Conservation (phyloP, 2,329 filamentous ascomycete genomes). For the Triangularia verruculosa region DNA sequence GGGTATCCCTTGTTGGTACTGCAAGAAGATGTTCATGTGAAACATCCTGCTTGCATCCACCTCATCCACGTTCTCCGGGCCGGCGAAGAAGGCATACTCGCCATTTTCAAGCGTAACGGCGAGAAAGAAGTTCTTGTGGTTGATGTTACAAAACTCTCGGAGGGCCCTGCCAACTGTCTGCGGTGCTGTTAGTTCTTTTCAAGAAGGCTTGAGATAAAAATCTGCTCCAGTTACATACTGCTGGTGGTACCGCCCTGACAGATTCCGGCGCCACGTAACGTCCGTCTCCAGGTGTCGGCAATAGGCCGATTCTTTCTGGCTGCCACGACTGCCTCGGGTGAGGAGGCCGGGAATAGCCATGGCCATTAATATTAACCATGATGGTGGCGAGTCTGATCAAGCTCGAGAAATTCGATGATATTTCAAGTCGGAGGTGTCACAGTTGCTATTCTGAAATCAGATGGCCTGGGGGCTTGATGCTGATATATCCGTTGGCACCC, state of each 20-base stretch:
- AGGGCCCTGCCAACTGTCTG: conserved; percentile 50
- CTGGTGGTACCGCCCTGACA: conserved; percentile 23
- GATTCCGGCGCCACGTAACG: conserved; percentile 22
- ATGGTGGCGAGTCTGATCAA: background rate
- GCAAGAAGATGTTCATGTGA: conserved; percentile 40
- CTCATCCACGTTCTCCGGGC: conserved; percentile 40
- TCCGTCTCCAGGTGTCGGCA: conserved; percentile 17
- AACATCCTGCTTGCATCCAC: conserved; percentile 46
- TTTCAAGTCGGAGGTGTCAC: background rate
- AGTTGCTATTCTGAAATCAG: background rate
- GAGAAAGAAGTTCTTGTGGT: conserved; percentile 51
- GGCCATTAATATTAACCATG: conserved; percentile 22
- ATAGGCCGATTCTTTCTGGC: conserved; percentile 19
- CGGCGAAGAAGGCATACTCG: conserved; percentile 44
- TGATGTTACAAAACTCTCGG: conserved; percentile 50
- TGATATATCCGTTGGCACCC: conserved; percentile 11
- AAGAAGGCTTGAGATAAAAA: background rate
- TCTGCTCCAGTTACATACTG: conserved; percentile 1
- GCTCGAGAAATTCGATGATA: background rate
- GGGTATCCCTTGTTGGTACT: conserved; percentile 27
- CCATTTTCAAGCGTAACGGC: conserved; percentile 50
- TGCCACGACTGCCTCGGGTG: conserved; percentile 26
- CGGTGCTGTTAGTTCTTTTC: conserved; percentile 10
- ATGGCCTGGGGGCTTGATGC: background rate
- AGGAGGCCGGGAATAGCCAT: conserved; percentile 13